Conservation (phyloP, 129 eudicot species). For the Daucus carota region DH1_v3.0 NC_030382.2:44710501-44711000, state of each 20-base stretch:
- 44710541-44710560: constrained; percentile 48
- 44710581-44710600: constrained; percentile 55
- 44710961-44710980: constrained; percentile 14
- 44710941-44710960: constrained; percentile 15
- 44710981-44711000: constrained; percentile 16
- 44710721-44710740: constrained; percentile 81
- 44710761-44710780: constrained; percentile 18
- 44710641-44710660: constrained; percentile 34
- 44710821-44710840: constrained; percentile 30
- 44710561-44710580: constrained; percentile 70
- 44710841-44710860: constrained; percentile 25
- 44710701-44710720: background rate
- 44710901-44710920: constrained; percentile 21
- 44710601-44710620: constrained; percentile 66
- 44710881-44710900: constrained; percentile 16
- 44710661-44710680: background rate
- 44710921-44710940: constrained; percentile 22
- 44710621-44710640: constrained; percentile 47
- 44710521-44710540: constrained; percentile 56
- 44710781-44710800: constrained; percentile 18
- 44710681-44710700: background rate
- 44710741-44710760: constrained; percentile 38
- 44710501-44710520: constrained; percentile 2
- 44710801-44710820: constrained; percentile 20
- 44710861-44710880: constrained; percentile 22